Percentiles rank a stretch among this genome's conserved stretches.
phyloP scores from a whole-genome alignment of 2,329 filamentous ascomycete genomes.

The Exophiala aquamarina region DNA sequence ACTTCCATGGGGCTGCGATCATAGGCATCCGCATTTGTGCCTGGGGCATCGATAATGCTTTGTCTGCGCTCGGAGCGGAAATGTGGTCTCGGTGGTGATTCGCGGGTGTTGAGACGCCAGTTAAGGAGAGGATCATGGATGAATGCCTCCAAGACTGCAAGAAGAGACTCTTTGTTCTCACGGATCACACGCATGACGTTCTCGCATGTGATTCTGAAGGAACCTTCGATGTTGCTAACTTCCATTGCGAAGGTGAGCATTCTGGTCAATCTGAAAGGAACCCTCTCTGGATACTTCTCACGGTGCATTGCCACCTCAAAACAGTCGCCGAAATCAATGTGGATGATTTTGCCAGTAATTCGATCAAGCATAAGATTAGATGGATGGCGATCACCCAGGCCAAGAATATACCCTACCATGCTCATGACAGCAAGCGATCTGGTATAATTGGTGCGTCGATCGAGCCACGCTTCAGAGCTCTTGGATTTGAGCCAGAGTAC shows the following conservation, averaged over 20 bases:
- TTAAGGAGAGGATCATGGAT: constrained; percentile 99
- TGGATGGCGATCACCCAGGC: constrained; percentile 92
- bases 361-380: constrained; percentile 97
- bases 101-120: constrained; percentile 75
- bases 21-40: constrained; percentile 30
- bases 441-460: constrained; percentile 97
- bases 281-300: constrained; percentile 96
- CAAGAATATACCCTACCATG: constrained; percentile 99
- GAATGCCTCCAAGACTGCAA: constrained; percentile 98
- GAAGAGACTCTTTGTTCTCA: constrained; percentile 96
- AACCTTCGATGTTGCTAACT: constrained; percentile 98
- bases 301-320: constrained; percentile 99
- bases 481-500: constrained; percentile 99
- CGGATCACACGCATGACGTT: constrained; percentile 96
- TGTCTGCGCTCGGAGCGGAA: constrained; percentile 62
- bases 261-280: constrained; percentile 94
- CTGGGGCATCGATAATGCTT: constrained; percentile 52
- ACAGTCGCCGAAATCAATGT: constrained; percentile 99
- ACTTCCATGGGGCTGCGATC: constrained; percentile 33
- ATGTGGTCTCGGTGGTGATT: constrained; percentile 59
- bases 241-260: constrained; percentile 99
- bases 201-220: constrained; percentile 96
- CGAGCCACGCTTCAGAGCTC: constrained; percentile 95
- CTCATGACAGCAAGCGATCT: constrained; percentile 97
- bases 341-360: constrained; percentile 92